Base-by-base conservation (phyloP, 176 grass and related monocot species). In the Neostapfia colusana region DNA sequence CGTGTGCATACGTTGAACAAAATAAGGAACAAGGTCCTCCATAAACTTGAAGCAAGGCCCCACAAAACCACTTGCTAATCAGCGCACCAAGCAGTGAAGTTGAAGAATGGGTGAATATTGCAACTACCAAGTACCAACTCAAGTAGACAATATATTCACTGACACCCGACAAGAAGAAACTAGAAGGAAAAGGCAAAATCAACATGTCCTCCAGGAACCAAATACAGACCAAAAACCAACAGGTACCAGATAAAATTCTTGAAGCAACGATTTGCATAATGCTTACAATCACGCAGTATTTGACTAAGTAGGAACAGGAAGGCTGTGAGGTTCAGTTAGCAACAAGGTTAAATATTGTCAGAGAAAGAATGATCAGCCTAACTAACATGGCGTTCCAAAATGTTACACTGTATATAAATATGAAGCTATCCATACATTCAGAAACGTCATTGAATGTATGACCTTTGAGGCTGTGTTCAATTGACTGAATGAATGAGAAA, bases 401-500 rank as follows among this genome's bases (percentile, higher is more conserved):
- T 76, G 72, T 31, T 43, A 70, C 70, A 80, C 20, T 21, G 66
- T 75, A 70, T 88, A 76, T 65, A 68, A 67, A 84, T 63, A 39
- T 80, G 71, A 84, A 80, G 54, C 76, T 80, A 55, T 70, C 76
- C 64, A 63, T 78, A 69, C 65, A 51, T 72, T 82, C 66, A 49
- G 38, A 55, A 87, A 66, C 40, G 40, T 27, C 62, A 79, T 65
- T 73, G 70, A 7, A 12, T 63, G 38, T 79, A 31, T 84, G 55
- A 80, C 75, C 63, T 82, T 65, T 75, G 8, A 56, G 63, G 64
- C 46, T 59, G 36, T 69, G 46, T 79, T 79, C 63, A 80, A 80
- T 73, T 67, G 60, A 72, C 71, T 71, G 76, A 90, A 77, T 81
- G 81, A 73, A 82, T 79, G 73, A 51, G 73, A 72, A 78, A n/a